Percentiles rank a stretch among this genome's conserved stretches.
Conservation (phyloP, 345 rosid species). For the Acer saccharum region DNA sequence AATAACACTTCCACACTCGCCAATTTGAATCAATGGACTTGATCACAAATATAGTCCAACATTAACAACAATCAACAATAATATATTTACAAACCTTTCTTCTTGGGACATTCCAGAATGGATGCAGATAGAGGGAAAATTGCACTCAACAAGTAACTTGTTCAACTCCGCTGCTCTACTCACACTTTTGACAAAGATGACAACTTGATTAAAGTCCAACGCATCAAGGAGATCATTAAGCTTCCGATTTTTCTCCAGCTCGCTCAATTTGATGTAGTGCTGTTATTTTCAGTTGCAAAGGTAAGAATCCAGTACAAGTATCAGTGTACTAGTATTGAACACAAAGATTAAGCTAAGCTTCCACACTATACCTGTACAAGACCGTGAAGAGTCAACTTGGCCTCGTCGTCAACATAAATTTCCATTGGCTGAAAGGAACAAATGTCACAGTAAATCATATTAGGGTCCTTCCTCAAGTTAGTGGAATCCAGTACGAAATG, state of each 20-base stretch:
- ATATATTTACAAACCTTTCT: slow-evolving; percentile 60
- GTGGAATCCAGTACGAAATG: slow-evolving; percentile 66
- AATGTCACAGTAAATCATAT: slow-evolving; percentile 74
- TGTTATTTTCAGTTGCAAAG: slow-evolving; percentile 26
- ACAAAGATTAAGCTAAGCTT: background rate
- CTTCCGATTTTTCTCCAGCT: slow-evolving; percentile 96
- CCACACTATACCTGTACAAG: slow-evolving; percentile 81
- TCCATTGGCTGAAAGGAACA: slow-evolving; percentile 99
- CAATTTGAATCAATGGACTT: background rate
- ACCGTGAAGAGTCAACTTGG: slow-evolving; percentile 98
- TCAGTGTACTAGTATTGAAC: background rate
- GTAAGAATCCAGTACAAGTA: background rate
- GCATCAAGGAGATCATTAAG: slow-evolving; percentile 97
- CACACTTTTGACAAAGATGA: slow-evolving; percentile 96
- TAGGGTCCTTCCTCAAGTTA: slow-evolving; percentile 69
- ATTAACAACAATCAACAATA: background rate
- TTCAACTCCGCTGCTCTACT: slow-evolving; percentile 93
- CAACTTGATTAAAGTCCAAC: slow-evolving; percentile 97
- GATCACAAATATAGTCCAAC: background rate
- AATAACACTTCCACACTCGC: too few relatives aligned
- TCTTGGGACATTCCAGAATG: slow-evolving; percentile 99
- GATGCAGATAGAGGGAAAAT: slow-evolving; percentile 96
- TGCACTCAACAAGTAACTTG: slow-evolving; percentile 91
- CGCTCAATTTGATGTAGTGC: slow-evolving; percentile 98
- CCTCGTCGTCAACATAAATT: slow-evolving; percentile 97